Evolutionary conservation across 495 filamentous ascomycete species (phyloP).

Genomic region (Daldinia decipiens): DNA sequence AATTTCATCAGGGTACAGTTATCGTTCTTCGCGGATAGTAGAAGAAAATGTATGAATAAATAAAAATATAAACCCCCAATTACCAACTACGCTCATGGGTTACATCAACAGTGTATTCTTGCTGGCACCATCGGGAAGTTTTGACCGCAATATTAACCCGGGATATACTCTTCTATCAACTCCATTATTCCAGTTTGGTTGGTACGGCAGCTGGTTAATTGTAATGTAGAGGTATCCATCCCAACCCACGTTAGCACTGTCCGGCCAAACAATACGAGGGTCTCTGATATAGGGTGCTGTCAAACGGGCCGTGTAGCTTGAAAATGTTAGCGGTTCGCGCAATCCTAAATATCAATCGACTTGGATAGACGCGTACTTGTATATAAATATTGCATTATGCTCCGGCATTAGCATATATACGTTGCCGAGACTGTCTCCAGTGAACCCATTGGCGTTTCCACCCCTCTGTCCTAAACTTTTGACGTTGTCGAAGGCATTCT

Average conservation of each 20-base stretch:
- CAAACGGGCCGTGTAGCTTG: neutral
- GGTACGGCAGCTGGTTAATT: neutral
- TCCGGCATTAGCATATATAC: conserved; percentile 56
- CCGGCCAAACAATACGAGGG: neutral
- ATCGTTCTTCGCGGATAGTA: neutral
- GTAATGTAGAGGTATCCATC: neutral
- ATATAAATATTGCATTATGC: conserved; percentile 54
- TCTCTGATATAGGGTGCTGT: neutral
- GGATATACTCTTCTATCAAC: neutral
- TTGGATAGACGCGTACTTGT: conserved; percentile 35
- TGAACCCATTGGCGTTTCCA: conserved; percentile 53
- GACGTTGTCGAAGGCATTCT: conserved; percentile 51
- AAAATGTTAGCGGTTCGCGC: neutral
- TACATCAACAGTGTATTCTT: conserved; percentile 1
- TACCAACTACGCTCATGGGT: neutral
- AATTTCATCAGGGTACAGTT: neutral
- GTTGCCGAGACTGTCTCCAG: conserved; percentile 49
- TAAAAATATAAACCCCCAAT: neutral
- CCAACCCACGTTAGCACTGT: neutral
- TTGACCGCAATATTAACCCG: neutral
- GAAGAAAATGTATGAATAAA: neutral
- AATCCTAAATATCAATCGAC: neutral
- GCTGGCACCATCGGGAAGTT: neutral
- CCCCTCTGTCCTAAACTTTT: conserved; percentile 51
- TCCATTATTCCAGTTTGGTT: conserved; percentile 1